Percentiles rank a stretch among this genome's conserved stretches.
These are phyloP conservation scores for Nannizziopsis arthrosporioides DNA, from an alignment of 2,329 filamentous ascomycete species.

Conservation along the genomic window DNA sequence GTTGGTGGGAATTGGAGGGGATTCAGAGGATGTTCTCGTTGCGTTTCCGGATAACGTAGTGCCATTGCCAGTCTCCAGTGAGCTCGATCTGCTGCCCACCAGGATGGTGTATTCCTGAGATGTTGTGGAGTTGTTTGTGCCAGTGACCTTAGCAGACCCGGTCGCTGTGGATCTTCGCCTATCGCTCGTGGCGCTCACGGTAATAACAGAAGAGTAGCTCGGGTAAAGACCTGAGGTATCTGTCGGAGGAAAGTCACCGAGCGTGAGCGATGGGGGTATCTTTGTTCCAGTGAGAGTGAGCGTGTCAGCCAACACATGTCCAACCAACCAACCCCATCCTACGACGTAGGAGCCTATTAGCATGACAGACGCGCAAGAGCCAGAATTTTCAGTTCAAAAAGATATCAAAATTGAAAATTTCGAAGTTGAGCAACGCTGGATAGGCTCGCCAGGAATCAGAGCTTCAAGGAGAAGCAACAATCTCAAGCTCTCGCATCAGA, in stretches of 20 bases:
- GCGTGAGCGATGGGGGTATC: conserved; percentile 10
- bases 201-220: conserved; percentile 20
- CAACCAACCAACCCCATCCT: neutral
- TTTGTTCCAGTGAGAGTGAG: conserved; percentile 11
- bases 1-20: conserved; percentile 46
- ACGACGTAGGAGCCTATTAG: neutral
- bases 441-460: no score
- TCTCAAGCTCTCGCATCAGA: neutral
- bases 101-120: conserved; percentile 33
- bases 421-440: neutral
- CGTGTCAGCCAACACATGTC: neutral
- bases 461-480: neutral
- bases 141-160: conserved; percentile 17
- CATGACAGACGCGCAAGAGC: neutral
- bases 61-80: conserved; percentile 15
- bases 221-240: conserved; percentile 18
- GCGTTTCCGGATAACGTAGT: conserved; percentile 40
- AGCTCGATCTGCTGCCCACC: conserved; percentile 26
- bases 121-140: conserved; percentile 20
- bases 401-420: neutral
- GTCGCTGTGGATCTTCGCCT: conserved; percentile 13
- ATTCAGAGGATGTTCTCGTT: conserved; percentile 37
- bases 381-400: neutral
- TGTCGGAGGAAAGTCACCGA: conserved; percentile 9
- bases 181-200: conserved; percentile 19